phyloP scores from a whole-genome alignment of 345 rosid species.

The Turritis glabra region DNA sequence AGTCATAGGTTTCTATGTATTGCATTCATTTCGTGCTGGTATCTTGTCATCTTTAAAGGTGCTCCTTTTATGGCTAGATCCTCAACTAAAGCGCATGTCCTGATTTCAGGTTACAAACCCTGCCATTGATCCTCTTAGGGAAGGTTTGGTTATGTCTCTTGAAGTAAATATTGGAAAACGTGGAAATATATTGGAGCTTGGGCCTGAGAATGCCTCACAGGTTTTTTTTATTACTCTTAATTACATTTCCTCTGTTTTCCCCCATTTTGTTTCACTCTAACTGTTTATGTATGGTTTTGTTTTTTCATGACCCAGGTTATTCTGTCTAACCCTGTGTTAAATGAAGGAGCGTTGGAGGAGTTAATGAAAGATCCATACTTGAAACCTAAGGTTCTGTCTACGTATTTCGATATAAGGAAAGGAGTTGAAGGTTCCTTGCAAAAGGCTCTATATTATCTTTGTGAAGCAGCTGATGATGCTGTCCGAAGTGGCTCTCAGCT shows the following conservation, averaged over 20 bases:
- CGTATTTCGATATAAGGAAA: conserved; percentile 87
- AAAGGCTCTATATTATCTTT: conserved; percentile 61
- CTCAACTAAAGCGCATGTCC: neutral
- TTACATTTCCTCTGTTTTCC: neutral
- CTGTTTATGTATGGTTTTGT: conserved; percentile 1
- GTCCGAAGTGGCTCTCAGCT: conserved; percentile 95
- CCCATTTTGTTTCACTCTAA: neutral
- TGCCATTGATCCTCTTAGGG: conserved; percentile 97
- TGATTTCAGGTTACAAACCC: conserved; percentile 89
- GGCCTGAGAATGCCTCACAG: conserved; percentile 96
- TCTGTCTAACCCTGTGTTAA: conserved; percentile 82
- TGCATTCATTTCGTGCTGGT: neutral
- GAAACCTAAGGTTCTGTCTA: conserved; percentile 65
- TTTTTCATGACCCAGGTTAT: conserved; percentile 55
- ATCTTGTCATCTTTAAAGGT: neutral
- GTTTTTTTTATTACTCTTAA: conserved; percentile 33
- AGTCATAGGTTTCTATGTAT: neutral
- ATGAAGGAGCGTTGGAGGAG: conserved; percentile 87
- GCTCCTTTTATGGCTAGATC: neutral
- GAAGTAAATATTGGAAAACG: conserved; percentile 95
- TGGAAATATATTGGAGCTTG: conserved; percentile 85
- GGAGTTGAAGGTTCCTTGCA: conserved; percentile 94
- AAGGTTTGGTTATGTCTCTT: conserved; percentile 98
- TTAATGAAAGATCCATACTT: conserved; percentile 67
- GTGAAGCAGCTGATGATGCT: conserved; percentile 98